phyloP scores from a whole-genome alignment of 257 asterid genomes.

The Asclepias syriaca region DNA sequence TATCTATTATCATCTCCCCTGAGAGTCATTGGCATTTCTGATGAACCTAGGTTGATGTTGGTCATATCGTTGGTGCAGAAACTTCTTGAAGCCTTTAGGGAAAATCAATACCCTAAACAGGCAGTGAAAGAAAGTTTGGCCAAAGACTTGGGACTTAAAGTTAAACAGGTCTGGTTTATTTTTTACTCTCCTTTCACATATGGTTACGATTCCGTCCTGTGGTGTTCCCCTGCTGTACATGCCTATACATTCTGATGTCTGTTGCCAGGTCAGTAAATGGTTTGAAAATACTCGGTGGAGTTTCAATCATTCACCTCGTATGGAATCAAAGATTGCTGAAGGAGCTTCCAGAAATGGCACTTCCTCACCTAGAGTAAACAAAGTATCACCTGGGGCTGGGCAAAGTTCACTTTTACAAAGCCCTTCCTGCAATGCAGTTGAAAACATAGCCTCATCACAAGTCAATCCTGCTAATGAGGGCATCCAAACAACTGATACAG shows the following conservation, averaged over 20 bases:
- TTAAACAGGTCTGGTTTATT: conserved; percentile 51
- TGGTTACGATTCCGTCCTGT: conserved; percentile 3
- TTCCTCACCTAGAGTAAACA: conserved; percentile 19
- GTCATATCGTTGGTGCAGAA: conserved; percentile 41
- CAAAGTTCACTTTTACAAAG: conserved; percentile 13
- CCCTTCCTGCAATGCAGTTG: conserved; percentile 20
- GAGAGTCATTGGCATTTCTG: neutral
- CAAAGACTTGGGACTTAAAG: conserved; percentile 55
- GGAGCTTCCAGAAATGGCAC: conserved; percentile 7
- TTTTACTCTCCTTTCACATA: neutral
- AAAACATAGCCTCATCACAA: conserved; percentile 16
- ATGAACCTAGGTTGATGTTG: neutral
- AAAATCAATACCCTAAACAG: conserved; percentile 73
- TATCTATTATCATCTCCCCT: neutral
- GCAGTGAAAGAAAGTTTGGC: conserved; percentile 61
- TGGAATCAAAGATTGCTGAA: conserved; percentile 25
- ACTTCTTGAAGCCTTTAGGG: conserved; percentile 59
- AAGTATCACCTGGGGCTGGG: conserved; percentile 32
- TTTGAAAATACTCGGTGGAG: conserved; percentile 91
- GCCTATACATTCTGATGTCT: neutral
- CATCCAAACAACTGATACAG: conserved; percentile 1
- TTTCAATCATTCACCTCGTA: conserved; percentile 46
- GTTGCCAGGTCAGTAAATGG: conserved; percentile 71
- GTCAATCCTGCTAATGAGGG: conserved; percentile 5
- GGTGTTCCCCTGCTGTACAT: neutral